Conservation (phyloP, 179 eudicot genomes). For the Corrigiola litoralis region DNA sequence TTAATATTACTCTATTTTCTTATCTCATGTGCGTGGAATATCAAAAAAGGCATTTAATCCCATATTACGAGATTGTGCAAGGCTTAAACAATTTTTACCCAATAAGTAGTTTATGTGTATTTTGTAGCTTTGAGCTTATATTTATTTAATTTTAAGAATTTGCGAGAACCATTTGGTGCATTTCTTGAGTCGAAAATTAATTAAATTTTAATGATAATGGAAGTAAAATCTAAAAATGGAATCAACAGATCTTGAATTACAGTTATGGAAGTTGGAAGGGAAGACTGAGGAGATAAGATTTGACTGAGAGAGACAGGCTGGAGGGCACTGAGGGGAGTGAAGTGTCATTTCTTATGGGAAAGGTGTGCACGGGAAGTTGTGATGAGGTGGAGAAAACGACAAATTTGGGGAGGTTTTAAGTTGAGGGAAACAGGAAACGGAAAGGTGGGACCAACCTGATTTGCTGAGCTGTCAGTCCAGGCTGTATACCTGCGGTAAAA, state of each 20-base stretch:
- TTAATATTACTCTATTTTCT: too few species aligned
- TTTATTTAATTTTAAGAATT: too few species aligned
- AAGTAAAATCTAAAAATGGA: not conserved
- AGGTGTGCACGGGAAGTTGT: not conserved
- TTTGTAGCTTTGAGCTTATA: too few species aligned
- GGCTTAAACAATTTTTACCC: too few species aligned
- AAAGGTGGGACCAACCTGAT: not conserved
- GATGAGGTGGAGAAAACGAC: conserved; percentile 30
- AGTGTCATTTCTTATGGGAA: conserved; percentile 13
- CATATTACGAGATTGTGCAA: too few species aligned
- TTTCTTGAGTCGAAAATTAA: too few species aligned
- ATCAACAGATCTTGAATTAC: not conserved
- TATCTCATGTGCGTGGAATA: too few species aligned
- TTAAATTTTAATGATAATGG: too few species aligned
- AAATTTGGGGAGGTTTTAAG: not conserved
- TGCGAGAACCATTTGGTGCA: too few species aligned
- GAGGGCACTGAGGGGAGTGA: conserved; percentile 25
- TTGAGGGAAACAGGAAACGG: conserved; percentile 19
- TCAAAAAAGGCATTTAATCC: too few species aligned
- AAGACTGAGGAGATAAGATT: conserved; percentile 16
- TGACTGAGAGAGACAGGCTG: conserved; percentile 28
- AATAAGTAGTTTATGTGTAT: too few species aligned
- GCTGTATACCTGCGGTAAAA: conserved; percentile 24
- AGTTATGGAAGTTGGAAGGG: not conserved
- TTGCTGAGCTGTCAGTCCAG: conserved; percentile 34